phyloP scores from a whole-genome alignment of 768 basidiomycete genomes.

The Coprinopsis marcescibilis region DNA sequence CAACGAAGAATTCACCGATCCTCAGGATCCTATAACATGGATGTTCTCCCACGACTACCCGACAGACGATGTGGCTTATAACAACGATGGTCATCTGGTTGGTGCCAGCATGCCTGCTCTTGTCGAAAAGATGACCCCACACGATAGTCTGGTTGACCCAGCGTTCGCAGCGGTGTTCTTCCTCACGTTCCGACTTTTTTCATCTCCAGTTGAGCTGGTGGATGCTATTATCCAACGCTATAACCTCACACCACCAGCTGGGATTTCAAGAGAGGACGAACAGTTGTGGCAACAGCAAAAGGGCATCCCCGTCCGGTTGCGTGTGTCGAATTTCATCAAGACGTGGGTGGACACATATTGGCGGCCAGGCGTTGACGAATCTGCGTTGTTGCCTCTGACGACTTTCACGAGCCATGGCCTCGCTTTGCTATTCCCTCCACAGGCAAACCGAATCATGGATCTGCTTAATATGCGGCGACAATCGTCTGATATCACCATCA shows the following conservation, averaged over 20 bases:
- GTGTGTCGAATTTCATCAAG: constrained; percentile 92
- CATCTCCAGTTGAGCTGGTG: constrained; percentile 70
- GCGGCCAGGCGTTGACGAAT: constrained; percentile 69
- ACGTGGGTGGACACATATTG: constrained; percentile 91
- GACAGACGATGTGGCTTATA: constrained; percentile 82
- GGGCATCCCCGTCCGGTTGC: constrained; percentile 82
- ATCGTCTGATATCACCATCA: constrained; percentile 41
- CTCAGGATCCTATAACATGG: constrained; percentile 47
- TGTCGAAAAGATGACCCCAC: constrained; percentile 97
- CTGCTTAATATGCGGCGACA: constrained; percentile 52
- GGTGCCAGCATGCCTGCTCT: constrained; percentile 86
- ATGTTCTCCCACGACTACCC: constrained; percentile 74
- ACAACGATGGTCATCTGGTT: constrained; percentile 82
- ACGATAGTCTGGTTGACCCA: constrained; percentile 84
- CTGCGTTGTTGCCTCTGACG: constrained; percentile 49
- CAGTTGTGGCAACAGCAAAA: constrained; percentile 83
- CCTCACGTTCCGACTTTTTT: constrained; percentile 91
- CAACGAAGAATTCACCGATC: constrained; percentile 46
- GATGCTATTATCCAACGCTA: constrained; percentile 77
- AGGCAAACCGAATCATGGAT: constrained; percentile 70
- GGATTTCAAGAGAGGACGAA: constrained; percentile 52
- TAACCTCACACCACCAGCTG: constrained; percentile 63
- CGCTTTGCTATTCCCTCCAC: constrained; percentile 55
- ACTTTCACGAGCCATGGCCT: constrained; percentile 61
- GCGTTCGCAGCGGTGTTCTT: constrained; percentile 89